Evolutionary conservation across 2,329 filamentous ascomycete genomes (phyloP).

Genomic region (Eutypa lata): DNA sequence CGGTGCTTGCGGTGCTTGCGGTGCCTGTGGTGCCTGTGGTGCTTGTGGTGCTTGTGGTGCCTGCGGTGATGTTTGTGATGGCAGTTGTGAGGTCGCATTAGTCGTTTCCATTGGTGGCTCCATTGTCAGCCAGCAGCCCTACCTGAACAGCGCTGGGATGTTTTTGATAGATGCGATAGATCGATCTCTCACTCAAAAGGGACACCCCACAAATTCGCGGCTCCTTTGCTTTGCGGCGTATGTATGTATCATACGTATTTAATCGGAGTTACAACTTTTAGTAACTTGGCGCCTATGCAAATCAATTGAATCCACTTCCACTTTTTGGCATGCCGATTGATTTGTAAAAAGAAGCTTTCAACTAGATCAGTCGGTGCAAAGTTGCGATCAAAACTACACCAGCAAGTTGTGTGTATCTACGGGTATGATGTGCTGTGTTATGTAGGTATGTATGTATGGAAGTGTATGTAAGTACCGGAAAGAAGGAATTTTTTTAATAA

Average conservation of each 20-base stretch:
- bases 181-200: neutral
- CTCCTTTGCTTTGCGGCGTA: neutral
- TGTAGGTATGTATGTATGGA: too few relatives aligned
- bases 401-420: too few relatives aligned
- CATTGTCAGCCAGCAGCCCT: neutral
- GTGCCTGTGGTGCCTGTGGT: neutral
- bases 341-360: too few relatives aligned
- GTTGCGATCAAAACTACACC: too few relatives aligned
- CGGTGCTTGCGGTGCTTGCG: neutral
- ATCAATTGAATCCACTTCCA: too few relatives aligned
- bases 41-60: neutral
- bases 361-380: too few relatives aligned
- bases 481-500: too few relatives aligned
- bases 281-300: neutral
- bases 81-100: neutral
- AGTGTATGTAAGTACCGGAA: too few relatives aligned
- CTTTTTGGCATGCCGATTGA: too few relatives aligned
- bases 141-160: neutral
- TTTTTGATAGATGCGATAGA: neutral
- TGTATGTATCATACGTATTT: neutral
- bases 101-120: neutral
- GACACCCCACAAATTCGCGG: neutral
- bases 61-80: neutral
- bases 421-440: too few relatives aligned
- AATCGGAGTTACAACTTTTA: neutral